Conservation (phyloP, 306 rosid genomes). For the Trichosanthes cucumerina region DNA sequence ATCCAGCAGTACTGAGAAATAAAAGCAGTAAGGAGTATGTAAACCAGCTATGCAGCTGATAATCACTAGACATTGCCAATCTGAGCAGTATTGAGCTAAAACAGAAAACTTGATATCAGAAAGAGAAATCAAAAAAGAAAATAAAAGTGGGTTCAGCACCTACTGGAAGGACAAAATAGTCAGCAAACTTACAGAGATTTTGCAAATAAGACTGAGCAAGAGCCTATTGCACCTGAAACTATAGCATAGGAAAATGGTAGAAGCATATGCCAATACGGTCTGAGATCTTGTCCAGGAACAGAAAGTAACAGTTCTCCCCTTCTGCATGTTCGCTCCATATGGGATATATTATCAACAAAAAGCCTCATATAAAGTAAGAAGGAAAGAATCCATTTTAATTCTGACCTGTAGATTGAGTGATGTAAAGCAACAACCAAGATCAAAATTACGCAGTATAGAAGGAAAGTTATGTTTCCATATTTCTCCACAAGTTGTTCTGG, state of each 20-base stretch:
- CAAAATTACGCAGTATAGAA: constrained; percentile 77
- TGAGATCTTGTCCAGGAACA: constrained; percentile 68
- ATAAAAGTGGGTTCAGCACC: not conserved
- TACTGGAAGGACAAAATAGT: constrained; percentile 5
- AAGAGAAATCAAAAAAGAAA: not conserved
- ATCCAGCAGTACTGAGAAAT: constrained; percentile 96
- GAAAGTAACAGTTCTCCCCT: constrained; percentile 67
- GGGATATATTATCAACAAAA: constrained; percentile 8
- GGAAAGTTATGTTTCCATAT: constrained; percentile 71
- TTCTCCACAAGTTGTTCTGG: constrained; percentile 93
- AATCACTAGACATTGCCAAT: constrained; percentile 74
- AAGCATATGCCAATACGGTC: constrained; percentile 74
- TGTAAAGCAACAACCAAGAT: constrained; percentile 62
- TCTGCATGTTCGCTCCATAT: constrained; percentile 39
- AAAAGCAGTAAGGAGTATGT: constrained; percentile 84
- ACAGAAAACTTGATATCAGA: constrained; percentile 17
- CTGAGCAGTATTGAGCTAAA: constrained; percentile 84
- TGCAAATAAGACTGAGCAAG: constrained; percentile 95
- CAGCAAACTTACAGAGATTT: constrained; percentile 81
- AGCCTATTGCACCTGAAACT: constrained; percentile 97
- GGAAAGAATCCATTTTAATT: constrained; percentile 1
- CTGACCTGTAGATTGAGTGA: constrained; percentile 76
- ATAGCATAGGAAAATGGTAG: constrained; percentile 93
- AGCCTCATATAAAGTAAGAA: not conserved
- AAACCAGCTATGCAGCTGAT: constrained; percentile 94